phyloP scores from a whole-genome alignment of 495 filamentous ascomycete species.

The Ascodesmis nigricans region DNA sequence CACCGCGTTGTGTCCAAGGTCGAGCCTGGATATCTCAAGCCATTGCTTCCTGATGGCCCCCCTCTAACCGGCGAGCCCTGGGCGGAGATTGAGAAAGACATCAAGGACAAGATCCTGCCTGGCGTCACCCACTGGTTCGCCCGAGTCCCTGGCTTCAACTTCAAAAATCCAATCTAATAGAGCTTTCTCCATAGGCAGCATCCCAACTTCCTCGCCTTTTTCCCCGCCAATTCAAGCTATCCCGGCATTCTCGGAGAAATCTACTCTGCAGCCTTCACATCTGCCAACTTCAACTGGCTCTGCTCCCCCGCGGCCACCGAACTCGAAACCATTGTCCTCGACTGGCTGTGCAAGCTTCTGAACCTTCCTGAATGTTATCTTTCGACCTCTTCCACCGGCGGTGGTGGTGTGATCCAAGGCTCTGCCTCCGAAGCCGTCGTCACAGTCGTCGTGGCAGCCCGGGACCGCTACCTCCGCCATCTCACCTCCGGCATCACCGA shows the following conservation, averaged over 20 bases:
- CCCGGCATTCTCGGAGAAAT: conserved; percentile 84
- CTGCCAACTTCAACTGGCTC: conserved; percentile 92
- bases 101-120: conserved; percentile 74
- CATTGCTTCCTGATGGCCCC: conserved; percentile 50
- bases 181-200: conserved; percentile 33
- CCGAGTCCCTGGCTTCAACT: conserved; percentile 27
- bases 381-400: conserved; percentile 46
- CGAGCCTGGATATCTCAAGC: conserved; percentile 66
- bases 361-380: conserved; percentile 53
- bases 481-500: conserved; percentile 32
- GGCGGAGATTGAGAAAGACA: conserved; percentile 61
- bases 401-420: conserved; percentile 87
- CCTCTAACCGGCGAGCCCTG: conserved; percentile 58
- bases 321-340: conserved; percentile 79
- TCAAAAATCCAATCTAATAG: conserved; percentile 82
- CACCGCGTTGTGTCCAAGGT: conserved; percentile 58
- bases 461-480: conserved; percentile 53
- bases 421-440: conserved; percentile 77
- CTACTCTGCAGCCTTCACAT: conserved; percentile 70
- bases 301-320: conserved; percentile 91
- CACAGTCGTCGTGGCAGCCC: conserved; percentile 68
- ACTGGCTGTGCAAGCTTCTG: conserved; percentile 67
- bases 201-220: conserved; percentile 95
- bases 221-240: conserved; percentile 60
- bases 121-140: conserved; percentile 75